A percentile compares a stretch with the other conserved stretches of the same genome.
Conservation (phyloP, 2,329 filamentous ascomycete genomes). For the Penicillium crustosum region DNA sequence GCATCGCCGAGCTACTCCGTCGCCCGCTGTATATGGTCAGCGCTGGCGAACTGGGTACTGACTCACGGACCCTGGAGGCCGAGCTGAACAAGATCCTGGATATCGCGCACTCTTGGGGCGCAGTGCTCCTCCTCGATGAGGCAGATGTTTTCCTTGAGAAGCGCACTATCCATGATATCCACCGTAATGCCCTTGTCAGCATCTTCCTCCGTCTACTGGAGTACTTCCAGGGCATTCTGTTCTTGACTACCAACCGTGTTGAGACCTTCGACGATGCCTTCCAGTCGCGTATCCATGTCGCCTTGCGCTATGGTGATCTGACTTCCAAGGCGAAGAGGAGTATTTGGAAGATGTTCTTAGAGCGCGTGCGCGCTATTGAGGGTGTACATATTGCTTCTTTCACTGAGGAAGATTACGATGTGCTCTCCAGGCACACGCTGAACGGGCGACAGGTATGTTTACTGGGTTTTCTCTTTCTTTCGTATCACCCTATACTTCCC, state of each 20-base stretch:
- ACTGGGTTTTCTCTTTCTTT: neutral
- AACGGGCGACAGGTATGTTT: conserved; percentile 64
- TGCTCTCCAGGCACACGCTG: conserved; percentile 65
- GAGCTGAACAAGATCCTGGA: conserved; percentile 83
- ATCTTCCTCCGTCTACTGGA: conserved; percentile 85
- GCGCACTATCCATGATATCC: conserved; percentile 77
- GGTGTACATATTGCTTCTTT: conserved; percentile 51
- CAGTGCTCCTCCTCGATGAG: conserved; percentile 81
- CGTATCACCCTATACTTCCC: neutral
- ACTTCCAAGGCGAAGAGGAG: conserved; percentile 69
- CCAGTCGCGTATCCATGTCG: conserved; percentile 83
- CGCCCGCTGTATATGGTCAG: conserved; percentile 82
- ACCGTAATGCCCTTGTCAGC: conserved; percentile 80
- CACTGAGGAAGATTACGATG: conserved; percentile 64
- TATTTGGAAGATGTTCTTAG: conserved; percentile 83
- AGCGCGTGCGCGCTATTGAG: conserved; percentile 66
- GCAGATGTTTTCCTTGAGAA: conserved; percentile 83
- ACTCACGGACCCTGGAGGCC: conserved; percentile 69
- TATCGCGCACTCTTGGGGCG: conserved; percentile 82
- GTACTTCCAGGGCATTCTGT: conserved; percentile 89
- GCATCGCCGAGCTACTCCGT: conserved; percentile 77
- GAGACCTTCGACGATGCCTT: conserved; percentile 88
- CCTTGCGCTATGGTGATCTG: conserved; percentile 75
- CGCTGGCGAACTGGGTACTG: conserved; percentile 77
- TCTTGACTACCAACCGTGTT: conserved; percentile 85